These are phyloP conservation scores for Brassica juncea DNA, from an alignment of 345 rosid genomes.

Conservation along the genomic window DNA sequence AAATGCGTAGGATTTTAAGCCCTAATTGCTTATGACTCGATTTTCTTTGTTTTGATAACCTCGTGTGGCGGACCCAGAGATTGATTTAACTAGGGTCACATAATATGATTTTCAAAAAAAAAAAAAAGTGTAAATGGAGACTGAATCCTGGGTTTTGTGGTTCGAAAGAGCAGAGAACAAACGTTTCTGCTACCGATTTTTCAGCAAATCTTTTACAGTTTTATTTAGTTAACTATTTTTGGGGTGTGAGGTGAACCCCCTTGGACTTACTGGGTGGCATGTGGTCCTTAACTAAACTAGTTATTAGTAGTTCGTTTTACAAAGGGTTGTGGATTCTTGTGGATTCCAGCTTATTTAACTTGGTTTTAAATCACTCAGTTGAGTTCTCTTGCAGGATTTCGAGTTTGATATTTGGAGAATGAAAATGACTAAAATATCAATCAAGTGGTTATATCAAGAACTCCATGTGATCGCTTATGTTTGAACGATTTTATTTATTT, in stretches of 20 bases:
- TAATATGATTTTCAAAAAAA: no score
- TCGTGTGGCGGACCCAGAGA: no score
- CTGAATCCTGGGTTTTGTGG: no score
- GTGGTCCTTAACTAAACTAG: slow-evolving; percentile 16
- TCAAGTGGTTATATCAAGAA: slow-evolving; percentile 10
- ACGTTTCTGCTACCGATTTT: no score
- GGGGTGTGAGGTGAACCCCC: no score
- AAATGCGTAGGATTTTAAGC: slow-evolving; percentile 20
- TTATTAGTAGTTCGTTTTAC: neutral
- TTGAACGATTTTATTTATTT: neutral
- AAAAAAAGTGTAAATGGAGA: no score
- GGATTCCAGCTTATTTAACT: slow-evolving; percentile 13
- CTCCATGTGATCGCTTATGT: neutral
- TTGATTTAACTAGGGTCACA: no score
- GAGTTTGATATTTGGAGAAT: slow-evolving; percentile 16
- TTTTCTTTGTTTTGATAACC: neutral
- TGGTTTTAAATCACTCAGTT: slow-evolving; percentile 4
- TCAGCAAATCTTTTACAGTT: no score
- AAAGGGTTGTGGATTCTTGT: slow-evolving; percentile 6
- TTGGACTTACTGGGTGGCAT: neutral
- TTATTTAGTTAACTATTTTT: no score
- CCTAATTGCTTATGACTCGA: neutral
- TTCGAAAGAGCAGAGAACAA: no score
- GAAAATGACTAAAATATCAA: slow-evolving; percentile 8
- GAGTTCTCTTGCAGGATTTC: neutral